phyloP scores from a whole-genome alignment of 2,329 filamentous ascomycete genomes.

The Fusarium staphyleae region DNA sequence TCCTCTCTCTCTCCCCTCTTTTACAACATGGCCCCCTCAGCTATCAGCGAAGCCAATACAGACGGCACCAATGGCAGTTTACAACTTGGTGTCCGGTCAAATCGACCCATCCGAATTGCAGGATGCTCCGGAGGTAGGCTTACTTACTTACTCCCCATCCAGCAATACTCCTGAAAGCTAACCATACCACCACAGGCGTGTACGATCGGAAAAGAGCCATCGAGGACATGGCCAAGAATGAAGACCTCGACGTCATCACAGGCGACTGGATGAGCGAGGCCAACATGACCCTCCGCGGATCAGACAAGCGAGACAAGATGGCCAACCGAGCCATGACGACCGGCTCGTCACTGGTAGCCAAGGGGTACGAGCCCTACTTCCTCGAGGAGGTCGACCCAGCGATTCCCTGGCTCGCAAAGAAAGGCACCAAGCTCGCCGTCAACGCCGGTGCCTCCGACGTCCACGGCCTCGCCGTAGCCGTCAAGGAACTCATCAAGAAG shows the following conservation, averaged over 20 bases:
- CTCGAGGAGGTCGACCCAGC: conserved; percentile 44
- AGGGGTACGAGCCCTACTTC: conserved; percentile 53
- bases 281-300: conserved; percentile 43
- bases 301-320: conserved; percentile 39
- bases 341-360: conserved; percentile 36
- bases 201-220: conserved; percentile 39
- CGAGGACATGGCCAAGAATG: conserved; percentile 38
- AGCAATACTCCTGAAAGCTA: not conserved
- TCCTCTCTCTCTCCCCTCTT: not conserved
- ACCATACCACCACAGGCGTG: not conserved
- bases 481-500: conserved; percentile 39
- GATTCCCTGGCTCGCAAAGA: conserved; percentile 40
- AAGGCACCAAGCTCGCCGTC: conserved; percentile 46
- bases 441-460: conserved; percentile 48
- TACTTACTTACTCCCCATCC: no score
- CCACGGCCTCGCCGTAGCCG: conserved; percentile 29
- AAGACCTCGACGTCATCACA: conserved; percentile 42
- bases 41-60: conserved; percentile 8
- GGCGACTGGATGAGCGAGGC: conserved; percentile 46
- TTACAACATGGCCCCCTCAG: conserved; percentile 30
- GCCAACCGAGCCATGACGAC: conserved; percentile 38
- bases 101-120: conserved; percentile 40
- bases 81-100: conserved; percentile 24
- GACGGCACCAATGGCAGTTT: conserved; percentile 5
- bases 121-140: conserved; percentile 42